Evolutionary conservation across 2,329 filamentous ascomycete genomes (phyloP).

Genomic region (Pseudomassariella vexata): DNA sequence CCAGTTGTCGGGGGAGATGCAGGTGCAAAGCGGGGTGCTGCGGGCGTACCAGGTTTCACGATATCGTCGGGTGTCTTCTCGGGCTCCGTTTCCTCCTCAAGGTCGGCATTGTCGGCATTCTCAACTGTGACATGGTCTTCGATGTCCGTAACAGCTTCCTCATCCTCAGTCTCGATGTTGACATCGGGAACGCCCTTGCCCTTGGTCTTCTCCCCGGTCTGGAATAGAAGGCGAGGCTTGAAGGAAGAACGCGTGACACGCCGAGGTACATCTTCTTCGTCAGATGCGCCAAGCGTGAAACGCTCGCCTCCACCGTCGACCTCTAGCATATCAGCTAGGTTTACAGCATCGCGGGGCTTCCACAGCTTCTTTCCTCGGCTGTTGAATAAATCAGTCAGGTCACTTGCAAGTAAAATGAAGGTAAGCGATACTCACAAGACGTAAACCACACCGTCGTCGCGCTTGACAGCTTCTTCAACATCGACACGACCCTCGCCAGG

Average conservation of each 20-base stretch:
- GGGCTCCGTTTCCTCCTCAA: constrained; percentile 16
- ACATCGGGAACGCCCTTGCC: constrained; percentile 37
- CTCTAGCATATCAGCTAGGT: constrained; percentile 25
- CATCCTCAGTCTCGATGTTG: constrained; percentile 40
- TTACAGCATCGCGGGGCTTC: constrained; percentile 47
- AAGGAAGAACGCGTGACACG: constrained; percentile 62
- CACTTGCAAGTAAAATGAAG: constrained; percentile 11
- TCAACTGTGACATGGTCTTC: constrained; percentile 40
- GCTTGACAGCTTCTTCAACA: constrained; percentile 57
- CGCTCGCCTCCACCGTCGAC: constrained; percentile 27
- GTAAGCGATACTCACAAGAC: constrained; percentile 60
- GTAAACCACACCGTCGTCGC: constrained; percentile 69
- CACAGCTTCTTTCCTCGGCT: constrained; percentile 80
- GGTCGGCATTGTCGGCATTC: constrained; percentile 26
- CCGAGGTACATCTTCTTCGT: constrained; percentile 28
- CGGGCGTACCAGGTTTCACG: constrained; percentile 39
- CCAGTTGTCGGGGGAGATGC: constrained; percentile 58
- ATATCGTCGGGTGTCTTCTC: constrained; percentile 33
- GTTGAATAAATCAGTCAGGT: constrained; percentile 13
- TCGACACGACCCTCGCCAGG: constrained; percentile 52
- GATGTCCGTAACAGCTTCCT: constrained; percentile 55
- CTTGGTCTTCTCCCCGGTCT: constrained; percentile 40
- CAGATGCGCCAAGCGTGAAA: constrained; percentile 23
- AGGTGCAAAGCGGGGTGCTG: constrained; percentile 49
- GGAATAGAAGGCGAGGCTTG: constrained; percentile 69